Evolutionary conservation across 805 yeast genomes (phyloP).

Genomic region (Yamadazyma insecticola): DNA sequence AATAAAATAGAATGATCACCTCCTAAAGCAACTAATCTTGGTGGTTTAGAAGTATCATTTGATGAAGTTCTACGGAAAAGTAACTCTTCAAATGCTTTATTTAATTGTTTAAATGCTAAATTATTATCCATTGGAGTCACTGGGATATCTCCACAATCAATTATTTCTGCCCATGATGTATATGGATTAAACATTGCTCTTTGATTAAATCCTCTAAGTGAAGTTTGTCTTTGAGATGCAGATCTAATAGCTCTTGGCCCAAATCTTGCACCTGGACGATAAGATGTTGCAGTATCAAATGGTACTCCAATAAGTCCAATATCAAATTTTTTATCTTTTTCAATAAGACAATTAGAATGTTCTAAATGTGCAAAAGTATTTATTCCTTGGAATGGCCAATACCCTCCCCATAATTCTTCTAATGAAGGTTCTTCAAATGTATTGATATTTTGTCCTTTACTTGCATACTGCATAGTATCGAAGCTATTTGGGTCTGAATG

Average conservation of each 20-base stretch:
- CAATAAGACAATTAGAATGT: conserved; percentile 51
- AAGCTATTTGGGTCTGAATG: too few relatives aligned
- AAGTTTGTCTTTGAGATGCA: conserved; percentile 67
- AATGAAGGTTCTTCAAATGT: conserved; percentile 36
- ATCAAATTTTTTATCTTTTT: conserved; percentile 49
- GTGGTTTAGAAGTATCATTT: conserved; percentile 32
- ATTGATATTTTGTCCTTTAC: too few relatives aligned
- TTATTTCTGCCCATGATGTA: conserved; percentile 42
- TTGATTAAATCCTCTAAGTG: conserved; percentile 65
- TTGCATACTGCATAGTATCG: too few relatives aligned
- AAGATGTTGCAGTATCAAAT: conserved; percentile 77
- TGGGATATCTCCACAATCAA: conserved; percentile 58
- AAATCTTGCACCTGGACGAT: conserved; percentile 77
- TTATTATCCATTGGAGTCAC: conserved; percentile 56
- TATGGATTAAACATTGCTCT: conserved; percentile 57
- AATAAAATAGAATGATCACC: conserved; percentile 79
- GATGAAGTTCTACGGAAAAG: conserved; percentile 34
- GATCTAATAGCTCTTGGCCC: conserved; percentile 72
- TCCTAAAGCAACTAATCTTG: conserved; percentile 68
- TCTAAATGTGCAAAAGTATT: conserved; percentile 74
- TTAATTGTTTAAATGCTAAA: conserved; percentile 52
- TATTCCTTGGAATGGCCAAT: conserved; percentile 68
- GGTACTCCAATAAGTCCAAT: conserved; percentile 77
- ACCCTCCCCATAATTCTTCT: conserved; percentile 65
- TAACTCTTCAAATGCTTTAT: conserved; percentile 51